Conservation (phyloP, 2,329 filamentous ascomycete species). For the Verruconis gallopava region DNA sequence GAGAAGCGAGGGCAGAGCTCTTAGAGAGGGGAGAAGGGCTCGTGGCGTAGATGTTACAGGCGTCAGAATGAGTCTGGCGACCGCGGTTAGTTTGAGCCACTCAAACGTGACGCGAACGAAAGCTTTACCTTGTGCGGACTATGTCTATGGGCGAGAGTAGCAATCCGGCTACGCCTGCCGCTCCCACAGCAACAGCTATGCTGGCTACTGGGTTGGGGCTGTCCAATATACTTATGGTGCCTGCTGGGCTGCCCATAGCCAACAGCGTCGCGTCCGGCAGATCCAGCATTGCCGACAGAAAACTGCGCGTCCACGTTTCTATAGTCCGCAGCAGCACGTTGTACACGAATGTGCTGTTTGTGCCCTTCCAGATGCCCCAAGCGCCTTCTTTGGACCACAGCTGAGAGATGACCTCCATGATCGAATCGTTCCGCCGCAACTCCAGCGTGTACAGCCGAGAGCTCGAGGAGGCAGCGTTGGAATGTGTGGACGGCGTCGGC, state of each 20-base stretch:
- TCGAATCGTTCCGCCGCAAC: constrained; percentile 62
- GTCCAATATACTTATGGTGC: constrained; percentile 40
- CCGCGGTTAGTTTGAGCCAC: constrained; percentile 1
- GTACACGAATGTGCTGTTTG: constrained; percentile 88
- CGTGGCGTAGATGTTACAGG: constrained; percentile 62
- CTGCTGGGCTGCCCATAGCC: constrained; percentile 15
- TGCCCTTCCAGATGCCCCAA: constrained; percentile 88
- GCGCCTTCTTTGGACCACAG: constrained; percentile 81
- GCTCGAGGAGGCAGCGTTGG: constrained; percentile 22
- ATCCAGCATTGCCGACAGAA: constrained; percentile 82
- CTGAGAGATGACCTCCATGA: constrained; percentile 75
- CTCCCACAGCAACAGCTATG: constrained; percentile 56
- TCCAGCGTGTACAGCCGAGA: constrained; percentile 47
- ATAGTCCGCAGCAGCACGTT: constrained; percentile 72
- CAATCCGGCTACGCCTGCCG: constrained; percentile 59
- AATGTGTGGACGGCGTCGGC: constrained; percentile 24
- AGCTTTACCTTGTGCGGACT: constrained; percentile 54
- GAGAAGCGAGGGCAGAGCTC: constrained; percentile 57
- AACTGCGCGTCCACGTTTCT: constrained; percentile 82
- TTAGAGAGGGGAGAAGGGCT: constrained; percentile 65
- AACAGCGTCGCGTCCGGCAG: constrained; percentile 66
- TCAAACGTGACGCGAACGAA: not conserved
- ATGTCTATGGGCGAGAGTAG: constrained; percentile 80
- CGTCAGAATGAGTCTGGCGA: constrained; percentile 63
- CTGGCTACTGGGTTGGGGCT: constrained; percentile 74